Base-by-base conservation (phyloP, 2,329 filamentous ascomycete species). In the Emydomyces testavorans region DNA sequence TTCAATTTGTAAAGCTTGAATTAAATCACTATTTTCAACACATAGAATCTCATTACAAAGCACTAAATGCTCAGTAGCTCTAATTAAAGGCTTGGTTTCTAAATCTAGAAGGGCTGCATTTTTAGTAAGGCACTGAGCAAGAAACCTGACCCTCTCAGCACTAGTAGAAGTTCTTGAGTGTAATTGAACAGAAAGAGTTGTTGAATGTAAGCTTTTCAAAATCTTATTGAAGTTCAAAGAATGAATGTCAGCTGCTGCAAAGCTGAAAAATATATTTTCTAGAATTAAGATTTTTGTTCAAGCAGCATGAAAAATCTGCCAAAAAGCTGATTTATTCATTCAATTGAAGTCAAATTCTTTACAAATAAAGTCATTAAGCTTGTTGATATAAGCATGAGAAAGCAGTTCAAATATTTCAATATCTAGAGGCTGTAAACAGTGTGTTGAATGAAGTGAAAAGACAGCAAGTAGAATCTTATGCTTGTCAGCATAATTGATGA, bases 381-480 rank as follows among this genome's bases (percentile, higher is more conserved):
- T 26, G 8, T 50, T 24, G 10, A 28, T 46, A 46, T 50, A 49
- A 10, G 36, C 16, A 34, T 32, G 28, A 11, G 15, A 8, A 1
- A 50, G 32, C 18, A 8, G 8, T 20, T 13, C 16, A 43, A 50
- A 50, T 34, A 50, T 42, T 23, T 21, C 23, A 32, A 50, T n/a
- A 50, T 50, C 37, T 42, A 46, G 42, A 1, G 23, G 32, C 16
- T 50, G 35, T 35, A 50, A 37, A 24, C 15, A 23, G 42, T 50
- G 29, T 40, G 35, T 46, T 29, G 36, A 50, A 38, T 50, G 36
- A 20, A 36, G 36, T 37, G 42, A 21, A 42, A 50, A 21, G 18
- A 50, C 16, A 5, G 41, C 23, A 38, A 50, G 42, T n/a, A 50
- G 24, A 39, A 50, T 50, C 3, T 21, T 26, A 50, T 50, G 34